phyloP scores from a whole-genome alignment of 306 rosid genomes.

The Trifolium fragiferum region DNA sequence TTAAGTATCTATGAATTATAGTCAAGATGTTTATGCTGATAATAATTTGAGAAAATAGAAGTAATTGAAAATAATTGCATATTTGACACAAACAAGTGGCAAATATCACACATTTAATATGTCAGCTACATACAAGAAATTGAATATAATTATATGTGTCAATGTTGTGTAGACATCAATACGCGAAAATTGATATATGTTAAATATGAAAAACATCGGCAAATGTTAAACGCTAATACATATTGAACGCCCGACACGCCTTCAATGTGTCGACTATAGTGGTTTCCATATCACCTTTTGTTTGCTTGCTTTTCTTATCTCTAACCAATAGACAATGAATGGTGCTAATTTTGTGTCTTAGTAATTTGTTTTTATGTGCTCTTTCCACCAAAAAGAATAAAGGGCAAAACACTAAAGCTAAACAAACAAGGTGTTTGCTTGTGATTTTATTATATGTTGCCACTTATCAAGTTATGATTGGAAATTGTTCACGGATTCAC shows the following conservation, averaged over 20 bases:
- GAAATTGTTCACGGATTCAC: constrained; percentile 40
- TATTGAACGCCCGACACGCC: not conserved
- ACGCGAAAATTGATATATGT: too few species aligned
- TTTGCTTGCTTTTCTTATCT: constrained; percentile 25
- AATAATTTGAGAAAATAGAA: not conserved
- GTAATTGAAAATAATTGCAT: not conserved
- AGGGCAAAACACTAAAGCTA: not conserved
- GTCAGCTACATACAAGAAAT: too few species aligned
- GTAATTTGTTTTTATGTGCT: constrained; percentile 23
- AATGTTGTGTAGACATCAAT: too few species aligned
- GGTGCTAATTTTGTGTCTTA: not conserved
- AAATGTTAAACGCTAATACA: too few species aligned
- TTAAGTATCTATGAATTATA: not conserved
- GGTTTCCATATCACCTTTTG: constrained; percentile 24
- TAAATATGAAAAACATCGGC: too few species aligned
- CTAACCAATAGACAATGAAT: constrained; percentile 11
- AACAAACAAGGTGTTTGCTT: constrained; percentile 12
- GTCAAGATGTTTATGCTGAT: too few species aligned
- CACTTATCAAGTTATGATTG: constrained; percentile 37
- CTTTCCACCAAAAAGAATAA: not conserved
- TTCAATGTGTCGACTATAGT: not conserved
- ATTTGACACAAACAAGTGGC: not conserved
- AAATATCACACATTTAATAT: not conserved
- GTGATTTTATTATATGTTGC: constrained; percentile 30
- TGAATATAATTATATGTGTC: too few species aligned